A percentile compares a stretch with the other conserved stretches of the same genome.
Evolutionary conservation across 1,139 yeast species (phyloP).

Genomic region (Debaryomyces fabryi): DNA sequence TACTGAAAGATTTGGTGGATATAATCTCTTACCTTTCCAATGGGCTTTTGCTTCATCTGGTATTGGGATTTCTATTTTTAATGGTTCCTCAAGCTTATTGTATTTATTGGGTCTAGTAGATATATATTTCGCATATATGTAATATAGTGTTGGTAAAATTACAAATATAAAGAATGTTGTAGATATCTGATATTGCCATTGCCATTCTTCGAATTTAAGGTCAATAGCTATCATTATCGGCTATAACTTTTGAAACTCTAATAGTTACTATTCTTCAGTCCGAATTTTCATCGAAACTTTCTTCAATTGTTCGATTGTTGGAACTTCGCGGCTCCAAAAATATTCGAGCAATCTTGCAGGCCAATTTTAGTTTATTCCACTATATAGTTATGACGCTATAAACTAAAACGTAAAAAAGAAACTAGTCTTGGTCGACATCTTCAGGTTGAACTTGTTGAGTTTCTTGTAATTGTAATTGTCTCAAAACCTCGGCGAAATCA

Average conservation of each 20-base stretch:
- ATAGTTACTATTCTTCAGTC: background rate
- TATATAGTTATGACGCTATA: background rate
- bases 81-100: conserved; percentile 48
- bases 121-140: conserved; percentile 41
- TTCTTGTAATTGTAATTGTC: conserved; percentile 23
- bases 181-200: conserved; percentile 53
- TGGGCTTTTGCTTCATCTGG: conserved; percentile 89
- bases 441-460: background rate
- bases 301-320: background rate
- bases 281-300: background rate
- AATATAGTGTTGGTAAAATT: conserved; percentile 42
- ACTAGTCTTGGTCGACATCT: conserved; percentile 14
- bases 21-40: conserved; percentile 86
- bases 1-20: conserved; percentile 55
- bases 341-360: background rate
- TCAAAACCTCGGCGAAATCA: conserved; percentile 30
- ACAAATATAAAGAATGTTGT: conserved; percentile 49
- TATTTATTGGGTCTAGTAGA: conserved; percentile 44
- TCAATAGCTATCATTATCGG: conserved; percentile 47
- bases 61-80: conserved; percentile 56
- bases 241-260: background rate
- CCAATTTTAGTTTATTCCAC: background rate
- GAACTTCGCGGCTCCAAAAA: conserved; percentile 1
- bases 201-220: conserved; percentile 44
- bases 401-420: background rate